Base-by-base conservation (phyloP, 2,329 filamentous ascomycete genomes). In the Talaromyces sp. region DNA sequence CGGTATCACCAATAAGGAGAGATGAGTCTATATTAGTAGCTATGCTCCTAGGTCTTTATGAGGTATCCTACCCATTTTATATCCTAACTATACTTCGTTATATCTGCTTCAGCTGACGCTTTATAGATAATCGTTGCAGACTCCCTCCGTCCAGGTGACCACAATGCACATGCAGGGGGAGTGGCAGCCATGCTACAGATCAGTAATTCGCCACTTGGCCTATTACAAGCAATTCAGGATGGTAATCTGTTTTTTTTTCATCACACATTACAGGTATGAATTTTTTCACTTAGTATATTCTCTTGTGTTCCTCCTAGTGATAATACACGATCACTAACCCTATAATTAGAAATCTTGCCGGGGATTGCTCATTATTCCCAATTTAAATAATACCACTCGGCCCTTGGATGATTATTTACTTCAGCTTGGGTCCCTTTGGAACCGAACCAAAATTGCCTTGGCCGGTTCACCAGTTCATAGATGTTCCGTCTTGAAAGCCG, bases 41-140 rank as follows among this genome's bases (percentile, higher is more conserved):
- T 9, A 61, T 56, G 36, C 44, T 61, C 10, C 15, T 61, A 53
- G 59, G 59, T 25, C 59, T 61, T 44, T 61, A 61, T 22, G 54
- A 61, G 55, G 59, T 61, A n/a, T 17, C 33, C 33, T 42, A 44
- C 44, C 42, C 25, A 30, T 28, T 17, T 1, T 9, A 8, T 28
- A 19, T 44, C 19, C n/a, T 33, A 39, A 3, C 19, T 19, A 19
- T 22, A 7, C 22, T 11, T 19, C 13, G 9, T 51, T 32, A 7
- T 27, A 17, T n/a, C 17, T 9, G n/a, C n/a, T 28, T 32, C 15
- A 33, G 15, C 55, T 56, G 11, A 55, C 13, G 8, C 27, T 47
- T 54, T 19, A 30, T 27, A 61, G 59, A 57, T 57, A 13, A 57
- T 61, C 10, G 32, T 42, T 39, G 47, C 28, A 19, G 28, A 61